A percentile compares a stretch with the other conserved stretches of the same genome.
These are phyloP conservation scores for Globisporangium okanoganense DNA, from an alignment of 352 stramenopile genomes.

Conservation along the genomic window DNA sequence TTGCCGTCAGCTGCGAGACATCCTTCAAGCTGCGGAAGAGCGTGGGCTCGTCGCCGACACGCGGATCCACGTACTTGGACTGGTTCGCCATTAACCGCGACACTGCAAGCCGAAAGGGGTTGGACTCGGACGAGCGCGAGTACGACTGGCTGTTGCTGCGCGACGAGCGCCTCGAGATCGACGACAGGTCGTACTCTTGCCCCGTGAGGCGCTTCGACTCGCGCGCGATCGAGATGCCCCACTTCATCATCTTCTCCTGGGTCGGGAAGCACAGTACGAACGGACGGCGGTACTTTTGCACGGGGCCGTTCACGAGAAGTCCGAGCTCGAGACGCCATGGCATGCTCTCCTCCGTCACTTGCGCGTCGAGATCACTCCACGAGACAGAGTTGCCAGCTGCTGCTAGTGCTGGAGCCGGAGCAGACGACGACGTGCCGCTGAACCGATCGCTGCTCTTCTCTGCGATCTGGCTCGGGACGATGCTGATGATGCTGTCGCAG, in stretches of 20 bases:
- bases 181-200: constrained; percentile 79
- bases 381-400: constrained; percentile 13
- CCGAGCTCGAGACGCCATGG: constrained; percentile 74
- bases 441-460: constrained; percentile 39
- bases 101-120: constrained; percentile 51
- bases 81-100: constrained; percentile 75
- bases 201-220: constrained; percentile 77
- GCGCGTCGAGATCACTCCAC: constrained; percentile 14
- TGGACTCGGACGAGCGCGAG: constrained; percentile 48
- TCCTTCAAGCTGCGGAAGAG: constrained; percentile 78
- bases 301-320: constrained; percentile 45
- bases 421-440: constrained; percentile 54
- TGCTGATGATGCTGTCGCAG: constrained; percentile 79
- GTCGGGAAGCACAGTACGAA: constrained; percentile 77
- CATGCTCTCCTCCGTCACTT: constrained; percentile 53
- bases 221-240: constrained; percentile 69
- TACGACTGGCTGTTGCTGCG: constrained; percentile 67
- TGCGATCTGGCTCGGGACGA: constrained; percentile 63
- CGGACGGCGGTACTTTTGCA: constrained; percentile 69
- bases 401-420: neutral
- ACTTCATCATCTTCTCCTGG: constrained; percentile 87
- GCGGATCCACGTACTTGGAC: constrained; percentile 68
- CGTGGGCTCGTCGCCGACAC: constrained; percentile 37
- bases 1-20: constrained; percentile 57
- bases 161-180: constrained; percentile 53